phyloP scores from a whole-genome alignment of 495 filamentous ascomycete genomes.

The Trichodelitschia bisporula region DNA sequence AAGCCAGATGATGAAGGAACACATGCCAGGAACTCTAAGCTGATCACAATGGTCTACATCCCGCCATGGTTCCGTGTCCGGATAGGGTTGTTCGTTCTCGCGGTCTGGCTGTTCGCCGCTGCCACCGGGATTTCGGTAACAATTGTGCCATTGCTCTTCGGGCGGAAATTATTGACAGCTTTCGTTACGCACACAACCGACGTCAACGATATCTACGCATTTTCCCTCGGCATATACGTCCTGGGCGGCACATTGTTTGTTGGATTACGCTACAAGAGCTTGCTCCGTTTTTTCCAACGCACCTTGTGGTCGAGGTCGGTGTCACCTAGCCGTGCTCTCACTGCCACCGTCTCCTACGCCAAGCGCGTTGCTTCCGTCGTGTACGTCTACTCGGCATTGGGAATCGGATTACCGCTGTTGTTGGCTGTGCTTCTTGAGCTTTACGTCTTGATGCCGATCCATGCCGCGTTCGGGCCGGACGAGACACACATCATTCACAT shows the following conservation, averaged over 20 bases:
- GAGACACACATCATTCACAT: constrained; percentile 58
- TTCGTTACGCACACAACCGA: constrained; percentile 11
- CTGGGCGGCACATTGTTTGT: constrained; percentile 35
- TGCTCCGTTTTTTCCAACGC: constrained; percentile 8
- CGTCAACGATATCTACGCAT: constrained; percentile 90
- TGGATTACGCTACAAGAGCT: constrained; percentile 18
- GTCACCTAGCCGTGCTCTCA: constrained; percentile 3
- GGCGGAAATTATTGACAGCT: constrained; percentile 38
- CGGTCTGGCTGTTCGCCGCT: constrained; percentile 86
- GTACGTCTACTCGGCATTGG: constrained; percentile 50
- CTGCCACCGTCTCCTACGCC: constrained; percentile 2
- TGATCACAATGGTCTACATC: constrained; percentile 68
- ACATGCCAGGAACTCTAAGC: constrained; percentile 34
- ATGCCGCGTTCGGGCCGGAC: constrained; percentile 16
- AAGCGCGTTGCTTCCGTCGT: constrained; percentile 20
- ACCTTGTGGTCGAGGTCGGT: background rate
- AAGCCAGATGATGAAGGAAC: constrained; percentile 31
- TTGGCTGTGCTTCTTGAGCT: constrained; percentile 65
- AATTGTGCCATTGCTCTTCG: constrained; percentile 61
- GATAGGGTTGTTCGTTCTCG: constrained; percentile 62
- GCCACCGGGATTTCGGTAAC: constrained; percentile 76
- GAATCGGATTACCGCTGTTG: constrained; percentile 57
- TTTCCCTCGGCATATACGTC: constrained; percentile 65
- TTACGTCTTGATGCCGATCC: constrained; percentile 68
- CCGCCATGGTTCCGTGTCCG: constrained; percentile 64